Evolutionary conservation across 768 basidiomycete genomes (phyloP).

Genomic region (Fibroporia radiculosa): DNA sequence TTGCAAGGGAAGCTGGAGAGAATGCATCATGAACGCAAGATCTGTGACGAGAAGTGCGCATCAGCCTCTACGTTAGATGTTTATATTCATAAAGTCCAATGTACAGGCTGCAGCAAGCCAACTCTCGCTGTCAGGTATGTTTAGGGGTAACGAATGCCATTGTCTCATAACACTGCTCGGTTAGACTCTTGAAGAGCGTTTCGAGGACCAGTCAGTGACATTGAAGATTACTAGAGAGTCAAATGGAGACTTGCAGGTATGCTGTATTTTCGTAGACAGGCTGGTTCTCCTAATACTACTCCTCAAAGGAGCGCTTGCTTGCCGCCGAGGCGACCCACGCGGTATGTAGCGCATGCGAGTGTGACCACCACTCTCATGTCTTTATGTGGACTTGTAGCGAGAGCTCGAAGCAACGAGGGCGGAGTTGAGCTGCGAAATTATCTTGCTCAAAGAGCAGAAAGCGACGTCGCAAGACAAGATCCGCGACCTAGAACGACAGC

Average conservation of each 20-base stretch:
- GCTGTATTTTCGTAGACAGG: background rate
- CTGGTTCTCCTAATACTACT: background rate
- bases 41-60: constrained; percentile 12
- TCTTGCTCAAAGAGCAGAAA: constrained; percentile 35
- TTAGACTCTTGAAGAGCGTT: constrained; percentile 49
- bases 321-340: constrained; percentile 28
- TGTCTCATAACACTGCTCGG: background rate
- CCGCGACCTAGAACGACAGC: constrained; percentile 9
- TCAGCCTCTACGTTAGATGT: background rate
- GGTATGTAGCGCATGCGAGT: constrained; percentile 19
- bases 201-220: constrained; percentile 48
- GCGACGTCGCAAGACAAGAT: constrained; percentile 19
- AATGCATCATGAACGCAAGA: constrained; percentile 3
- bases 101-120: constrained; percentile 11
- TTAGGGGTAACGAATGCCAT: background rate
- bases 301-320: constrained; percentile 33
- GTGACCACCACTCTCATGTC: background rate
- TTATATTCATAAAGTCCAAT: background rate
- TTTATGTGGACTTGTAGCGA: constrained; percentile 16
- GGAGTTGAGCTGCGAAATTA: constrained; percentile 30
- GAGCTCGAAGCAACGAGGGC: constrained; percentile 26
- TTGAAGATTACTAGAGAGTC: constrained; percentile 48
- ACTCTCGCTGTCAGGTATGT: constrained; percentile 12
- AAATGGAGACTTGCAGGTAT: constrained; percentile 43
- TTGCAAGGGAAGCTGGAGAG: constrained; percentile 1